Percentiles rank a stretch among this genome's conserved stretches.
These are phyloP conservation scores for Pseudogymnoascus sp. DNA, from an alignment of 2,329 filamentous ascomycete species.

Conservation along the genomic window DNA sequence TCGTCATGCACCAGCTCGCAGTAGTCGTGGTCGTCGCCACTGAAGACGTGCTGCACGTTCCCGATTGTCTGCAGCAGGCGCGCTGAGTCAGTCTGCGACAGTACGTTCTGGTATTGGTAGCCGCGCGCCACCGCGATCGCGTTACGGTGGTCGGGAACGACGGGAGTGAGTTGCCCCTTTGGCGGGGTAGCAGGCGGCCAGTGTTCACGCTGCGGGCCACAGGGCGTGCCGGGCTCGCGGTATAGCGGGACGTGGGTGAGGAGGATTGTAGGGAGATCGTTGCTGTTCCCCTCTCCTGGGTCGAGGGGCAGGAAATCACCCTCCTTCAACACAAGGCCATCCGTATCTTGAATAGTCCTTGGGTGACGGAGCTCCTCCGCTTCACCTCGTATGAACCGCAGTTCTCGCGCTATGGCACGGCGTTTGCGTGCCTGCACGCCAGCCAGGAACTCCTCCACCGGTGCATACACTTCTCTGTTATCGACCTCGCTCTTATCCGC, in stretches of 20 bases:
- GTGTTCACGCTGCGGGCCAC: slow-evolving; percentile 77
- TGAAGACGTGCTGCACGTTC: slow-evolving; percentile 80
- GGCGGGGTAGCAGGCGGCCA: slow-evolving; percentile 64
- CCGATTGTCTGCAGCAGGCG: slow-evolving; percentile 71
- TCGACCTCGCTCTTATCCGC: slow-evolving; percentile 40
- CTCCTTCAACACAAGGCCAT: slow-evolving; percentile 33
- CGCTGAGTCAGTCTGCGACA: slow-evolving; percentile 68
- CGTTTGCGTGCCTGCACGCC: slow-evolving; percentile 57
- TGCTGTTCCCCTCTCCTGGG: slow-evolving; percentile 37
- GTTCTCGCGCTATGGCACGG: slow-evolving; percentile 60
- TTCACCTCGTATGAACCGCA: slow-evolving; percentile 58
- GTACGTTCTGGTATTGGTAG: slow-evolving; percentile 96
- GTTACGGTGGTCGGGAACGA: slow-evolving; percentile 61
- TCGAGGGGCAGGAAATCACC: slow-evolving; percentile 34
- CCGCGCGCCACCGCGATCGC: slow-evolving; percentile 70
- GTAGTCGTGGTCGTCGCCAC: slow-evolving; percentile 96
- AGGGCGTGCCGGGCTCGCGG: slow-evolving; percentile 73
- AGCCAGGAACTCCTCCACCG: slow-evolving; percentile 69
- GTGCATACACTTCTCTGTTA: slow-evolving; percentile 61
- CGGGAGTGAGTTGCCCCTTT: slow-evolving; percentile 47
- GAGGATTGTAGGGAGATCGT: slow-evolving; percentile 76
- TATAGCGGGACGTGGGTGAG: slow-evolving; percentile 89
- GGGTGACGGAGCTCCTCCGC: slow-evolving; percentile 42
- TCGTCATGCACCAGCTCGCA: slow-evolving; percentile 75
- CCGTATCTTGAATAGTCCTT: slow-evolving; percentile 50